phyloP scores from a whole-genome alignment of 495 filamentous ascomycete species.

The Evansstolkia leycettana region DNA sequence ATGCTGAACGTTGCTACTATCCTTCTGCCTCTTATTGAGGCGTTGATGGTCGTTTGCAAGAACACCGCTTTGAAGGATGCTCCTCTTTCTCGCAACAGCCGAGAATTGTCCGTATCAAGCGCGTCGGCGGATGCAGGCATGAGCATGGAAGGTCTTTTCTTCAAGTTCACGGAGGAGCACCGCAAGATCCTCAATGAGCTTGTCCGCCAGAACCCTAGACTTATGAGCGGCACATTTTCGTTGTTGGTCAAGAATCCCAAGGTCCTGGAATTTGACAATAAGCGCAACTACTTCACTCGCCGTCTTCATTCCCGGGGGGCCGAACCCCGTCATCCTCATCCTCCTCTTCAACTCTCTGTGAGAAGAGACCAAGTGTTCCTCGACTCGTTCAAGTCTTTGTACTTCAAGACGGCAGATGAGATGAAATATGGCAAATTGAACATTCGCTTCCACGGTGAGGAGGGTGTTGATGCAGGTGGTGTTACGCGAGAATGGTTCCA shows the following conservation, averaged over 20 bases:
- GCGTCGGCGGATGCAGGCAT: conserved; percentile 57
- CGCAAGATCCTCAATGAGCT: conserved; percentile 97
- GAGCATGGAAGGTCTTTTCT: conserved; percentile 84
- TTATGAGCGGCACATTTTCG: conserved; percentile 97
- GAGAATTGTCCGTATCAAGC: conserved; percentile 62
- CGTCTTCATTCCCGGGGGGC: conserved; percentile 68
- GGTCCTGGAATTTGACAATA: conserved; percentile 98
- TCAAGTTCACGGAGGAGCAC: conserved; percentile 96
- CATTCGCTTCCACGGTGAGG: conserved; percentile 94
- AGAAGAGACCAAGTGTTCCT: conserved; percentile 95
- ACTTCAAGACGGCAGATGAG: conserved; percentile 89
- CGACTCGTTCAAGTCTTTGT: conserved; percentile 91
- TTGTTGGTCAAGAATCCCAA: conserved; percentile 96
- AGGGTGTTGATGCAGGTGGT: conserved; percentile 95
- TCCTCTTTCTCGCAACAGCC: conserved; percentile 40
- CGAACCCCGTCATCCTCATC: conserved; percentile 52
- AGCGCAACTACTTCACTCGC: conserved; percentile 97
- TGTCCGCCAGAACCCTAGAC: conserved; percentile 87
- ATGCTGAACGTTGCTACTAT: conserved; percentile 96
- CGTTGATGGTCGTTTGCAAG: conserved; percentile 98
- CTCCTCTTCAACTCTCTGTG: conserved; percentile 76
- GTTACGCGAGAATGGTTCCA: conserved; percentile 99
- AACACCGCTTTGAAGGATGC: conserved; percentile 75
- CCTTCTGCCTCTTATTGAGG: conserved; percentile 84
- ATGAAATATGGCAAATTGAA: conserved; percentile 98